These are phyloP conservation scores for Ceratonia siliqua DNA, from an alignment of 306 rosid genomes.

Conservation along the genomic window DNA sequence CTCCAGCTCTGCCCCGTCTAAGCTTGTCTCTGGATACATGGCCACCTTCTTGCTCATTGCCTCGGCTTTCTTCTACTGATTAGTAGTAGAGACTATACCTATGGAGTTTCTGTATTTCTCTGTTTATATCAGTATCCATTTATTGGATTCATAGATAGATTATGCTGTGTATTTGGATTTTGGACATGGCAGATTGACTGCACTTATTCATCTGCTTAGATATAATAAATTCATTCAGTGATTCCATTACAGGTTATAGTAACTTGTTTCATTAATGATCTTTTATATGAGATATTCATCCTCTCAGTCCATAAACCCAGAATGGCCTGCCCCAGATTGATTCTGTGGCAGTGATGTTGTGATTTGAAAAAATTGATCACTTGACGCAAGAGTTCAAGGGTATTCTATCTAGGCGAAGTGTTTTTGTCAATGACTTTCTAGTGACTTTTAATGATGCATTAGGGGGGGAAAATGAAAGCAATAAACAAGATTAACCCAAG, in stretches of 20 bases:
- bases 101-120: background rate
- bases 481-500: no score
- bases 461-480: no score
- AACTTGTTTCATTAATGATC: no score
- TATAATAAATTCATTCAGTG: background rate
- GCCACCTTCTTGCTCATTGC: conserved; percentile 26
- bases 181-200: background rate
- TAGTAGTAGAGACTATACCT: background rate
- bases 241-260: background rate
- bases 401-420: no score
- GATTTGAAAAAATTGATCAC: background rate
- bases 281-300: background rate
- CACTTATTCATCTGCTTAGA: background rate
- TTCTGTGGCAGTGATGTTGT: background rate
- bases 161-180: background rate
- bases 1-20: conserved; percentile 34
- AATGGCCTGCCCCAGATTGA: background rate
- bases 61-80: conserved; percentile 37
- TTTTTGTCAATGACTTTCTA: no score
- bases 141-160: background rate
- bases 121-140: conserved; percentile 1
- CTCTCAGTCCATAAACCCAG: background rate
- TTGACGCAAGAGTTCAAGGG: background rate
- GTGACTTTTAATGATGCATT: no score
- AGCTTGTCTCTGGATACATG: conserved; percentile 21